These are phyloP conservation scores for Boletus huronensis DNA, from an alignment of 768 basidiomycete genomes.

Conservation along the genomic window DNA sequence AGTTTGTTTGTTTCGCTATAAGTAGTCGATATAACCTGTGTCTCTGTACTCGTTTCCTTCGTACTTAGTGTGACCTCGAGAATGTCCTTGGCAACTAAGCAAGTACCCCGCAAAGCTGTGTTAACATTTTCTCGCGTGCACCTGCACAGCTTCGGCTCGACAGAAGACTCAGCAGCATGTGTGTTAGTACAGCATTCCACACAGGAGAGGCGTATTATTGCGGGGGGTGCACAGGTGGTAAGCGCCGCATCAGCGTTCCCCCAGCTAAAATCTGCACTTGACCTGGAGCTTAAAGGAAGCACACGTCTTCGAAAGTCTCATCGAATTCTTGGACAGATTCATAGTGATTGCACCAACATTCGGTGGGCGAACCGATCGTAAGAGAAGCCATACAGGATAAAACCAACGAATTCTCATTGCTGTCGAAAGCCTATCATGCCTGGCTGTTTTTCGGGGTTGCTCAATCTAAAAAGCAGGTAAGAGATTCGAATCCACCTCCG, in stretches of 20 bases:
- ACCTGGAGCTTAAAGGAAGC: not conserved
- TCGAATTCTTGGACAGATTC: not conserved
- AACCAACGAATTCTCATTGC: not conserved
- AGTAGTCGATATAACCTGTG: not conserved
- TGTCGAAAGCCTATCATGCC: not conserved
- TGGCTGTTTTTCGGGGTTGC: not conserved
- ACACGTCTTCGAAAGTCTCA: not conserved
- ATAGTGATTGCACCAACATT: not conserved
- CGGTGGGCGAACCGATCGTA: not conserved
- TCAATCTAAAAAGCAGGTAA: not conserved
- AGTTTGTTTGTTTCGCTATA: not conserved
- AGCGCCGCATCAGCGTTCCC: not conserved
- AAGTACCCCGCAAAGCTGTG: slow-evolving; percentile 1
- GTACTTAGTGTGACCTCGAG: not conserved
- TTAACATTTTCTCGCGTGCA: not conserved
- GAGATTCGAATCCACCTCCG: not conserved
- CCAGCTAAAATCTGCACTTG: not conserved
- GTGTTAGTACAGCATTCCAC: not conserved
- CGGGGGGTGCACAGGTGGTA: not conserved
- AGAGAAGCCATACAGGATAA: not conserved
- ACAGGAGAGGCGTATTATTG: not conserved
- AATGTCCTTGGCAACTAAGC: too few relatives aligned
- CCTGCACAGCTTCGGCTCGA: not conserved
- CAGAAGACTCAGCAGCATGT: not conserved
- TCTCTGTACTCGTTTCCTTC: not conserved